Evolutionary conservation across 1,284 basidiomycete species (phyloP), one percentile per base, ranked within the genome.

Genomic region (Mycocalia duriaeana): DNA sequence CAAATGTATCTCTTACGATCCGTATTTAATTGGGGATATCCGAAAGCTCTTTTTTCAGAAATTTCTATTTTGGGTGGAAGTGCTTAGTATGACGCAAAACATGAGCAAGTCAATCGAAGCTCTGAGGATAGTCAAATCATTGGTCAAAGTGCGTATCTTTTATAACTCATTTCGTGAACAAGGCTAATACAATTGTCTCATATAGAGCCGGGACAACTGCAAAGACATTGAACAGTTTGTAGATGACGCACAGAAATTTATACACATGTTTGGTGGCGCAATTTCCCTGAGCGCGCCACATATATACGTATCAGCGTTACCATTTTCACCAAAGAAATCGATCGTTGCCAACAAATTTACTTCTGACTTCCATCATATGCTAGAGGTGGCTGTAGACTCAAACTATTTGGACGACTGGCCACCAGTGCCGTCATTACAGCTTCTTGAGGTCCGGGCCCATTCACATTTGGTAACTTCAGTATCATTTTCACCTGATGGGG

Each of bases 21-120:
- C 20, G 28, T 43, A 24, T 3, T 34, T 54, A 24, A 49, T 45
- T 11, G 38, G n/a, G 6, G 31, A 18, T 41, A 45, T 64, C 13
- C 45, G 51, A 24, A 25, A 44, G 2, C 51, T 69, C n/a, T 42
- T 68, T 2, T 26, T 57, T 20, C 47, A 53, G 2, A 52, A 59
- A 22, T 53, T 69, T n/a, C 40, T 70, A 2, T 67, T 59, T 44
- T 71, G 69, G 69, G 47, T 71, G 2, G 69, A 71, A 45, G 63
- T 61, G 0, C 52, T 70, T 14, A 69, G 68, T 36, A 38, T 68
- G 8, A 45, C 55, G 2, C 50, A 52, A n/a, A 34, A 54, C n/a
- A 46, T 63, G n/a, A 45, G 52, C 14, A n/a, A n/a, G n/a, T n/a
- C n/a, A n/a, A n/a, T n/a, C n/a, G n/a, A n/a, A n/a, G n/a, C n/a